Base-by-base conservation (phyloP, 441 rosid genomes). In the Populus hybrid region DNA sequence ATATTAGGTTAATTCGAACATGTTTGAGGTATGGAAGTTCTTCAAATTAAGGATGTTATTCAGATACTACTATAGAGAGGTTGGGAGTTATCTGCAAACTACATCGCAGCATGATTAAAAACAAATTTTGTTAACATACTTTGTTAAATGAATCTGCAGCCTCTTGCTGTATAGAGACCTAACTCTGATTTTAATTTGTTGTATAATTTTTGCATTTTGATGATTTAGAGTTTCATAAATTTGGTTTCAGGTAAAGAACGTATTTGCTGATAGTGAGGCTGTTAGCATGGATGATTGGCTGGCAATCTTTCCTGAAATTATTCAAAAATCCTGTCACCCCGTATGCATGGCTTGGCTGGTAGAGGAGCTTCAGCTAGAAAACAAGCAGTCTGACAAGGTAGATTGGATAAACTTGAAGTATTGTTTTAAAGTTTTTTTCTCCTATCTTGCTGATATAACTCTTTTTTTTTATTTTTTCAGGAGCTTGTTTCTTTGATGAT, bases 291-390 rank as follows among this genome's bases (percentile, higher is more conserved):
- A 88, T 79, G 89, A 86, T 42, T 92, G 93, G 97, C n/a, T 80
- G 84, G 42, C 70, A 71, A 75, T 67, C 69, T 91, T 89, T 82
- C 75, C 88, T 57, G 69, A 85, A 71, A 85, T 87, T 75, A 82
- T 94, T 79, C 78, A 73, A 73, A 82, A 85, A 72, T 88, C 94
- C 80, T 88, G 79, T 86, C 82, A 86, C 77, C 88, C 86, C 12
- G 78, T 88, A 70, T 91, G 91, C 81, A 78, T 78, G 75, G 76
- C 88, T 85, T 96, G 99, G 98, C 84, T 92, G 75, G 80, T 84
- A 77, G 87, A 73, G 72, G 97, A 92, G 76, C 85, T 90, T 77
- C 73, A 64, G 74, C 79, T 77, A 72, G 91, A 82, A 81, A 80
- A 87, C 76, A 79, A 78, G 76, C 82, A 85, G 78, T 38, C 78